A percentile compares a stretch with the other conserved stretches of the same genome.
Conservation (phyloP, 2,329 filamentous ascomycete species). For the Teratosphaeria pseudoeucalypti region DNA sequence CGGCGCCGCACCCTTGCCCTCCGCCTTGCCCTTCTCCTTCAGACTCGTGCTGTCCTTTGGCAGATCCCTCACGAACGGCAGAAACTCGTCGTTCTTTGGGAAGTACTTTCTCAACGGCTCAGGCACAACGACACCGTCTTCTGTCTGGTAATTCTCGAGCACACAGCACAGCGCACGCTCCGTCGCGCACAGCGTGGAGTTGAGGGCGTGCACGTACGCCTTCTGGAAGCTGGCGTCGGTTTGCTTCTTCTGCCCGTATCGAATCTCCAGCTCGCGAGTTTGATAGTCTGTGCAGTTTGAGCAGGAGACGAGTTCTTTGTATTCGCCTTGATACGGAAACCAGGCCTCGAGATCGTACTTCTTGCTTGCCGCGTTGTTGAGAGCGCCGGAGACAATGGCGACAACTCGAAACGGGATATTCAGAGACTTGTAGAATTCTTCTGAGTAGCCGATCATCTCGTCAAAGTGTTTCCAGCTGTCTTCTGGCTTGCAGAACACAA, state of each 20-base stretch:
- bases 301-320: slow-evolving; percentile 95
- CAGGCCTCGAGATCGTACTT: slow-evolving; percentile 95
- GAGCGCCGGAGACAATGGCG: slow-evolving; percentile 86
- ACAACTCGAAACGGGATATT: slow-evolving; percentile 85
- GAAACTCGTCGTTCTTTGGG: slow-evolving; percentile 77
- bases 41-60: slow-evolving; percentile 61
- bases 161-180: slow-evolving; percentile 89
- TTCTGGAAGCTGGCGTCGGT: slow-evolving; percentile 66
- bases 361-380: slow-evolving; percentile 83
- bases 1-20: slow-evolving; percentile 14
- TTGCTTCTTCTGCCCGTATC: slow-evolving; percentile 73
- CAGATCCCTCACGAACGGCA: slow-evolving; percentile 78
- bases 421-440: slow-evolving; percentile 90
- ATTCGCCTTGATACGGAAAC: slow-evolving; percentile 94
- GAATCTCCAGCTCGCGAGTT: slow-evolving; percentile 83
- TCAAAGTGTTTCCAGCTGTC: slow-evolving; percentile 91
- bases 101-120: slow-evolving; percentile 82
- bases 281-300: slow-evolving; percentile 99
- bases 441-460: slow-evolving; percentile 78
- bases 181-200: slow-evolving; percentile 82
- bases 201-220: slow-evolving; percentile 88
- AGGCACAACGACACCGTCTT: slow-evolving; percentile 74
- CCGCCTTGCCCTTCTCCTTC: slow-evolving; percentile 38
- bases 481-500: slow-evolving; percentile 71
- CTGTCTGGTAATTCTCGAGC: slow-evolving; percentile 92